Evolutionary conservation across 2,329 filamentous ascomycete genomes (phyloP), one percentile per base, ranked within the genome.

Genomic region (Trichoderma koningiopsis): DNA sequence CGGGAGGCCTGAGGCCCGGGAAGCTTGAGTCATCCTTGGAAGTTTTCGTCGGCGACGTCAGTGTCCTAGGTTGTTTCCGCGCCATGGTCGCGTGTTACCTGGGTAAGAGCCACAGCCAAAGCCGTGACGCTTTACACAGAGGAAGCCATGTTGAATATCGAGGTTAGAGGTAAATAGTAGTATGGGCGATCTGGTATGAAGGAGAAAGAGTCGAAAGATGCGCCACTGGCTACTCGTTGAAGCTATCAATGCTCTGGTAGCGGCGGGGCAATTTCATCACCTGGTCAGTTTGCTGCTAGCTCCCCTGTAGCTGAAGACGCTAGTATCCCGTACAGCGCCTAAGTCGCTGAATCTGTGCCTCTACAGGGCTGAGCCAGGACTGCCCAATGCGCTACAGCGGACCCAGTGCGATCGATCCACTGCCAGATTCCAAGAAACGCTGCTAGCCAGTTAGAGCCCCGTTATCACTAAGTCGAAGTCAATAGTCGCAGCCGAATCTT

Each of bases 41-140:
- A 74, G 74, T 76, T 73, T 81, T 80, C 72, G 77, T 75, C 73
- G 83, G 81, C 79, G 81, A 82, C 79, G 87, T 87, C 81, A 81
- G 81, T 73, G 79, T 76, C 76, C 80, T 79, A 71, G 82, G 76
- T 76, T 80, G 76, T 76, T 85, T 86, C 83, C 81, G 82, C 79
- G 86, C 84, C 86, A 88, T 88, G 74, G 72, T 79, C 75, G 78
- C 75, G 77, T 71, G 76, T 75, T 70, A 70, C 73, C 68, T 68
- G 75, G 74, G 73, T 72, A 81, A 82, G 78, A 75, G 77, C 78
- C 83, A 86, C 86, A 87, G 85, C 85, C 81, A 79, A 80, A 78
- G 85, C 86, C 80, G 86, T 78, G 81, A 80, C 79, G 77, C 76
- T 80, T 82, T 82, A 87, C 79, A 81, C 78, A 78, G 78, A 79